These are phyloP conservation scores for Cytospora piceae DNA, from an alignment of 2,329 filamentous ascomycete species.

Conservation along the genomic window DNA sequence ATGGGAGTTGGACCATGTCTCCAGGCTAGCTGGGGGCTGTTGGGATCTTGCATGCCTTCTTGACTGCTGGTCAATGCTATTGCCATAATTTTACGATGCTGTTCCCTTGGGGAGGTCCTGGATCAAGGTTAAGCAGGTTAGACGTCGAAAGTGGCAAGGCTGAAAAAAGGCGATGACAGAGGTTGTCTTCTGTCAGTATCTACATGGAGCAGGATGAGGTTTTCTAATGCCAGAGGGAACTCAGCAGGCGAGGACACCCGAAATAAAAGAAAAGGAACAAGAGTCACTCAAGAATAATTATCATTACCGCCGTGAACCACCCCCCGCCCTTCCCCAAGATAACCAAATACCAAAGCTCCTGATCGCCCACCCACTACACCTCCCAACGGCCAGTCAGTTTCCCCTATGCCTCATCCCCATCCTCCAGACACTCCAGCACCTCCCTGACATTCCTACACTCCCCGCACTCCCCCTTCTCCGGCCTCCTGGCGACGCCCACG, in stretches of 20 bases:
- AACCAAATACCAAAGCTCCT: neutral
- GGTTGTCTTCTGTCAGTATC: neutral
- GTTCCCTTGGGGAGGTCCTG: neutral
- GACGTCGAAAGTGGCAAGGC: neutral
- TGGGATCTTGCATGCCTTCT: neutral
- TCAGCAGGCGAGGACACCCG: neutral
- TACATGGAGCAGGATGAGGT: neutral
- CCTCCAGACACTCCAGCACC: constrained; percentile 36
- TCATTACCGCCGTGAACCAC: neutral
- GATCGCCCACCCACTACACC: neutral
- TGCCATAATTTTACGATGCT: neutral
- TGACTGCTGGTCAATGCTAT: neutral
- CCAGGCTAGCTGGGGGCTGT: neutral
- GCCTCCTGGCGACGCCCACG: constrained; percentile 40
- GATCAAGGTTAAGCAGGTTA: neutral
- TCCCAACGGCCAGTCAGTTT: neutral
- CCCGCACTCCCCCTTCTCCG: constrained; percentile 40
- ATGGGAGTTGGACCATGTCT: neutral
- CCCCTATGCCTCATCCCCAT: constrained; percentile 25
- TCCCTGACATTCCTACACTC: constrained; percentile 38
- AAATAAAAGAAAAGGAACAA: neutral
- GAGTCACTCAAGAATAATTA: neutral
- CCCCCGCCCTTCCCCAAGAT: no score
- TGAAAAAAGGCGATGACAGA: neutral
- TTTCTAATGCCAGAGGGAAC: neutral